Evolutionary conservation across 257 asterid genomes (phyloP).

Genomic region (Scutellaria baicalensis): DNA sequence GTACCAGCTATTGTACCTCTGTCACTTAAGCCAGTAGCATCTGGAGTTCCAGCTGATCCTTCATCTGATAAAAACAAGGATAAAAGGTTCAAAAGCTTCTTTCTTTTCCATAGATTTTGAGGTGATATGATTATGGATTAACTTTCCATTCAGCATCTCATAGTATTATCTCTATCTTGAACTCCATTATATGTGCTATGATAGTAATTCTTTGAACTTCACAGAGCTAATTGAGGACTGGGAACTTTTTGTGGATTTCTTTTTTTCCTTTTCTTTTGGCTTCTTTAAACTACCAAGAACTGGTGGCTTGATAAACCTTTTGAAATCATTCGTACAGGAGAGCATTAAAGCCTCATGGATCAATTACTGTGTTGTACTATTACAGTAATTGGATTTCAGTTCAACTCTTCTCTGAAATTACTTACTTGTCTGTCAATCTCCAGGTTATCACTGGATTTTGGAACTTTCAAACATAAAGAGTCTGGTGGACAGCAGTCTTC

Average conservation of each 20-base stretch:
- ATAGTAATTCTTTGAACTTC: not conserved
- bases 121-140: not conserved
- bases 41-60: constrained; percentile 41
- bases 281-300: not conserved
- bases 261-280: not conserved
- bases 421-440: constrained; percentile 2
- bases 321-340: not conserved
- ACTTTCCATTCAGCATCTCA: not conserved
- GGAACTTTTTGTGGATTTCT: not conserved
- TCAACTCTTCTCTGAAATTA: not conserved
- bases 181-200: not conserved
- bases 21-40: constrained; percentile 37
- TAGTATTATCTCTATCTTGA: not conserved
- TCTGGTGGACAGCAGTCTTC: constrained; percentile 52
- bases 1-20: constrained; percentile 51
- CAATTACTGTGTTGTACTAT: not conserved
- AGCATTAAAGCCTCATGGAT: not conserved
- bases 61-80: constrained; percentile 47
- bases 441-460: constrained; percentile 89
- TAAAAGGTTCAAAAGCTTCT: constrained; percentile 41
- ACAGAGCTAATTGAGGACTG: not conserved
- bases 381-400: not conserved
- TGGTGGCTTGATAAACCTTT: not conserved
- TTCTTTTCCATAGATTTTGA: not conserved
- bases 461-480: constrained; percentile 80